Evolutionary conservation across 768 basidiomycete species (phyloP).

Genomic region (Mycena haematopus): DNA sequence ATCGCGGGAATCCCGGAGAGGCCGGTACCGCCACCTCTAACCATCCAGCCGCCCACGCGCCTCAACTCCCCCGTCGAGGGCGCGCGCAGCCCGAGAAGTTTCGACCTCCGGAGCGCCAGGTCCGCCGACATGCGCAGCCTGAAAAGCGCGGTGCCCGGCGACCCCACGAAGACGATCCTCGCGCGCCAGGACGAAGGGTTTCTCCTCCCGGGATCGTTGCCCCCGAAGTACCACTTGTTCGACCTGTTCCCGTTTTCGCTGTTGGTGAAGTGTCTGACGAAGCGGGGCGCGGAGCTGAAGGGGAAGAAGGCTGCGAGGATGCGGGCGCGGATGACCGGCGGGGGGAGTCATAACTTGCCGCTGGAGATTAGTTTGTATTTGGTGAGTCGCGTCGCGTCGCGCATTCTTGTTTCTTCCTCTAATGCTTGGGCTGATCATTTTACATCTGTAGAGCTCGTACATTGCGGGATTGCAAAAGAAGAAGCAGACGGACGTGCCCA

Average conservation of each 20-base stretch:
- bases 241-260: slow-evolving; percentile 78
- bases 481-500: slow-evolving; percentile 63
- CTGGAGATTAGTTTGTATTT: slow-evolving; percentile 74
- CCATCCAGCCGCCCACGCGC: slow-evolving; percentile 33
- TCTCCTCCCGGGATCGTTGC: slow-evolving; percentile 59
- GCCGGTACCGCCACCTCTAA: slow-evolving; percentile 33
- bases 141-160: slow-evolving; percentile 8
- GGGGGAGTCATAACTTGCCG: slow-evolving; percentile 66
- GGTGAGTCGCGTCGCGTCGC: slow-evolving; percentile 41
- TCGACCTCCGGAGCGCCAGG: not conserved
- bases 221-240: slow-evolving; percentile 64
- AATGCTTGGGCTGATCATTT: not conserved
- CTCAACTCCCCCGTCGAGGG: slow-evolving; percentile 24
- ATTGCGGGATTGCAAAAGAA: slow-evolving; percentile 64
- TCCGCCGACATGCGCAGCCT: slow-evolving; percentile 7
- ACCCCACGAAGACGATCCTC: slow-evolving; percentile 43
- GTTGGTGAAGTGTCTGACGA: slow-evolving; percentile 52
- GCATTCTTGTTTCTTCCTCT: not conserved
- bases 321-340: slow-evolving; percentile 50
- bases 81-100: not conserved
- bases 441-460: slow-evolving; percentile 63
- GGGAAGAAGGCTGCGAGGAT: slow-evolving; percentile 68
- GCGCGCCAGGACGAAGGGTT: slow-evolving; percentile 50
- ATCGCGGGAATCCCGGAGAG: slow-evolving; percentile 25
- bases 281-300: slow-evolving; percentile 55